Conservation (phyloP, 352 stramenopile genomes). For the Plasmopara viticola region DNA sequence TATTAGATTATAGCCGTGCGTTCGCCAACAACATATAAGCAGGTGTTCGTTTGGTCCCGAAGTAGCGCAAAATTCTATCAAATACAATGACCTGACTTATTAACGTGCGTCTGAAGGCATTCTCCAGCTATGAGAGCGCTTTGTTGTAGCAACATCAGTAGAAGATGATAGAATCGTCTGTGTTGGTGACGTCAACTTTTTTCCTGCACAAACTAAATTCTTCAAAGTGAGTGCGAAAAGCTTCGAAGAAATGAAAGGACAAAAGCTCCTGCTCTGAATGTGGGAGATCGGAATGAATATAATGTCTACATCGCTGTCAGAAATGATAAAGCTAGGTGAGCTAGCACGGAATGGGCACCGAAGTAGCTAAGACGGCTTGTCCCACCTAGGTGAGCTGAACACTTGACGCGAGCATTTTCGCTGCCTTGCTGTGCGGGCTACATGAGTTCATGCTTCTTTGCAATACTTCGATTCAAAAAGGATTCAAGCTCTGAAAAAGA, state of each 20-base stretch:
- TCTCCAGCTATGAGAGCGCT: background rate
- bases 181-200: background rate
- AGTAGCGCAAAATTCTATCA: background rate
- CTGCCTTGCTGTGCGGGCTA: too few relatives aligned
- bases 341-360: background rate
- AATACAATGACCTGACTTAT: background rate
- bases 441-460: too few relatives aligned
- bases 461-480: too few relatives aligned
- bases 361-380: background rate
- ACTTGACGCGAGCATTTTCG: too few relatives aligned
- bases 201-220: background rate
- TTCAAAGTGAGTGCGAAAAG: background rate
- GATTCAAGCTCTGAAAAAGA: too few relatives aligned
- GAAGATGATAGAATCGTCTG: background rate
- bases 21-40: background rate
- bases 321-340: background rate
- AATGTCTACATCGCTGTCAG: background rate
- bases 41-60: background rate
- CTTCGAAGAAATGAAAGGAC: background rate
- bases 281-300: background rate
- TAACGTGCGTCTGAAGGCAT: background rate
- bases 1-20: too few relatives aligned
- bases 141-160: background rate
- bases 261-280: background rate
- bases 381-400: too few relatives aligned